Evolutionary conservation across 371 early-diverging fungal genomes (phyloP).

Genomic region (Syncephalastrum sp.): DNA sequence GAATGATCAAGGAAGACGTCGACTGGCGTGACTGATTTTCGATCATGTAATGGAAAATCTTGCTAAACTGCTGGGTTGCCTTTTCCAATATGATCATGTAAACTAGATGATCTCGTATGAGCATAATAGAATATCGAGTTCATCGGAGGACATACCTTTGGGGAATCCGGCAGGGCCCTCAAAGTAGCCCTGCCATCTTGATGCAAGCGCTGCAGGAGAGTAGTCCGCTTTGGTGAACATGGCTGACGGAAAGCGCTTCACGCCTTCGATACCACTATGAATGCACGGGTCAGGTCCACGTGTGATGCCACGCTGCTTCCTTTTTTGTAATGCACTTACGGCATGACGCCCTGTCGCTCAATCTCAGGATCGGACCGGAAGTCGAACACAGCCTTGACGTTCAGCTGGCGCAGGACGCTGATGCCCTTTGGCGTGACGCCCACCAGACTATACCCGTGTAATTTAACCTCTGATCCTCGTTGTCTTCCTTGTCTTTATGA

Average conservation of each 20-base stretch:
- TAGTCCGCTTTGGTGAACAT: slow-evolving; percentile 60
- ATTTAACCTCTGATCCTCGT: not conserved
- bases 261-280: slow-evolving; percentile 29
- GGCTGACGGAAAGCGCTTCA: slow-evolving; percentile 49
- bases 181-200: slow-evolving; percentile 59
- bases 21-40: slow-evolving; percentile 41
- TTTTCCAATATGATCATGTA: slow-evolving; percentile 57
- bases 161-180: slow-evolving; percentile 59
- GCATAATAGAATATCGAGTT: not conserved
- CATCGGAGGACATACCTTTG: slow-evolving; percentile 27
- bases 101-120: slow-evolving; percentile 14
- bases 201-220: slow-evolving; percentile 60
- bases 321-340: slow-evolving; percentile 22
- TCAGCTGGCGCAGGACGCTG: slow-evolving; percentile 40
- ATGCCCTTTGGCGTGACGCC: slow-evolving; percentile 45
- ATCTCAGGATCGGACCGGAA: slow-evolving; percentile 57
- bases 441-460: slow-evolving; percentile 18
- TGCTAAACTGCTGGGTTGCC: slow-evolving; percentile 45
- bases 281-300: not conserved
- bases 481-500: not conserved
- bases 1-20: slow-evolving; percentile 66
- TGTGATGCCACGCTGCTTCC: not conserved
- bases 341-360: slow-evolving; percentile 44
- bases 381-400: slow-evolving; percentile 57
- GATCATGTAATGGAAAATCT: slow-evolving; percentile 55